Evolutionary conservation across 2,329 filamentous ascomycete species (phyloP), one percentile per base, ranked within the genome.

Genomic region (Rhynchosporium secalis): DNA sequence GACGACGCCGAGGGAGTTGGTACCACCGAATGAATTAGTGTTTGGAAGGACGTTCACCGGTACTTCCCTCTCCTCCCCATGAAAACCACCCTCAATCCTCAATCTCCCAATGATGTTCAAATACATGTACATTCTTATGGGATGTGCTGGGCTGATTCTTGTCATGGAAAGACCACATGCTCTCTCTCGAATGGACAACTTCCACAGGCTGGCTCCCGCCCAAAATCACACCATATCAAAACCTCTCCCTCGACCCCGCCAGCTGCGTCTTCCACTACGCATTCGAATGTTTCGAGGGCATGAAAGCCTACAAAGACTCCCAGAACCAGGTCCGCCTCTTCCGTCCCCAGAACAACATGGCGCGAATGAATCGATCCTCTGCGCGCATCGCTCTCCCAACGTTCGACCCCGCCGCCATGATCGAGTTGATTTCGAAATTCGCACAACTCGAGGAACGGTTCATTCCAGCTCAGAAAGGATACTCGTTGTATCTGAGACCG

Each of bases 221-320:
- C 62, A 83, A 86, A 68, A 98, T 99, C 75, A 87, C 85, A 20
- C 95, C 95, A 26, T 98, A 98, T 82, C 92, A 97, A 78, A 97
- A 97, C 79, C 90, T 99, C 71, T 94, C 91, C 51, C 89, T 99
- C 72, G 95, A 98, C 77, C 95, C 95, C 31, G 92, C 95, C 48
- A 95, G 92, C 40, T 98, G 93, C 79, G 95, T 98, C 66, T 94
- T 99, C 79, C 95, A 99, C 84, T 99, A 99, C 78, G 95, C 92
- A 55, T 98, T 98, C 75, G 91, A 96, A 78, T 95, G 90, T 76
- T 99, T 99, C 78, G 95, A 99, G 81, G 95, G 95, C 70, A 96
- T 98, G 92, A 99, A 99, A 82, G 95, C 95, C 64, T 99, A 99
- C 84, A 96, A 94, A 78, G 92, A 96, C 79, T 86, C 83, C 72